phyloP scores from a whole-genome alignment of 2,329 filamentous ascomycete species.

The Huntiella moniliformis region DNA sequence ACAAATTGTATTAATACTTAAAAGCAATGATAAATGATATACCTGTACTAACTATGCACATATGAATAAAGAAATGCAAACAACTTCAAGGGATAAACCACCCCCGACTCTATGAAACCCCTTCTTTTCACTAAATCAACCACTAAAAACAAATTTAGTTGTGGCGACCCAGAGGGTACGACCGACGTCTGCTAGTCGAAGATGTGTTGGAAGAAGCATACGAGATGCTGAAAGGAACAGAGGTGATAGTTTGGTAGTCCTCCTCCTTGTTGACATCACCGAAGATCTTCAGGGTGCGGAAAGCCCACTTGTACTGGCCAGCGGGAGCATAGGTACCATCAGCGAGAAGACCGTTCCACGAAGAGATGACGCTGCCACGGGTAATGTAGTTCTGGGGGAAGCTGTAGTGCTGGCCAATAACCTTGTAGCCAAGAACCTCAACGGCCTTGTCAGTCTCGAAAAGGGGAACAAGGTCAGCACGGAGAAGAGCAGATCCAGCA shows the following conservation, averaged over 20 bases:
- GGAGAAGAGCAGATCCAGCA: slow-evolving; percentile 23
- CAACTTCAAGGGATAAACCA: background rate
- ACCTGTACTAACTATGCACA: background rate
- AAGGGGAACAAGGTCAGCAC: slow-evolving; percentile 18
- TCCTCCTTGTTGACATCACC: slow-evolving; percentile 24
- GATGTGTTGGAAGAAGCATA: slow-evolving; percentile 18
- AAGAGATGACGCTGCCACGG: slow-evolving; percentile 15
- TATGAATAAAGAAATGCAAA: background rate
- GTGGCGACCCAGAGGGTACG: background rate
- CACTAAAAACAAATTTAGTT: background rate
- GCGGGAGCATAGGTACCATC: slow-evolving; percentile 28
- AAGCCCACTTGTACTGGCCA: slow-evolving; percentile 30
- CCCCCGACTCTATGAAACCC: background rate
- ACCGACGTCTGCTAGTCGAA: slow-evolving; percentile 3
- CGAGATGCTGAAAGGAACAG: slow-evolving; percentile 25
- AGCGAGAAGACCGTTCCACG: slow-evolving; percentile 29
- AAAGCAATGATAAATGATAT: background rate
- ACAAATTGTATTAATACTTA: background rate
- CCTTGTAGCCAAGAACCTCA: slow-evolving; percentile 21
- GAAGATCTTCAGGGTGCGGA: slow-evolving; percentile 32
- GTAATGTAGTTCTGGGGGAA: slow-evolving; percentile 20
- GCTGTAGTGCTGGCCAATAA: slow-evolving; percentile 24
- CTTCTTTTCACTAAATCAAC: background rate
- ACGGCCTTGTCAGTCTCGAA: slow-evolving; percentile 12
- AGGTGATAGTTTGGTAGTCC: slow-evolving; percentile 29